Base-by-base conservation (phyloP, 164 flowering plant genomes). In the Vitis cinerea region DNA sequence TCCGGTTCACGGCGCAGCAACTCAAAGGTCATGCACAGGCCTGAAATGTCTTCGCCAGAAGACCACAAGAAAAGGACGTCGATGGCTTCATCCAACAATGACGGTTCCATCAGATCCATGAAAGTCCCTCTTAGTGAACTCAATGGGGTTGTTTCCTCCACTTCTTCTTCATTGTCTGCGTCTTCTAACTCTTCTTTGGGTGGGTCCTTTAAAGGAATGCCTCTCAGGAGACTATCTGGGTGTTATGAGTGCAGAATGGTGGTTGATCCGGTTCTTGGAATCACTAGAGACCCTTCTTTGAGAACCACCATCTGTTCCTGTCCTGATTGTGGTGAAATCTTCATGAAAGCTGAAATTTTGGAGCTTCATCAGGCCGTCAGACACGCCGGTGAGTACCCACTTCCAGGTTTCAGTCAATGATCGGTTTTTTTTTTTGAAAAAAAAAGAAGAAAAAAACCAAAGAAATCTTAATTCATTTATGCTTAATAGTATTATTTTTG, bases 241-340 rank as follows among this genome's bases (percentile, higher is more conserved):
- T 94, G 98, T 68, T 94, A 90, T 77, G 98, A 94, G 76, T 90
- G 98, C 66, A 81, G 86, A 74, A 84, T 88, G 92, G 93, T 92
- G 72, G 86, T 88, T 54, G 98, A 94, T 70, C 98, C 94, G 59
- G 85, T 88, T 75, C 82, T 76, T 74, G 90, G 89, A 1, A 59
- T 84, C 65, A 74, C 87, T 31, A 86, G 87, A 75, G 85, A 85
- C 61, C 85, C 96, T 74, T 85, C 90, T 69, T 76, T 87, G 14
- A 86, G 90, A 77, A 57, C 80, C 37, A 76, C 85, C 53, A 80
- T 88, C 30, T 82, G 80, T 74, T 71, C 97, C 48, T 94, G 98
- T 56, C 85, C 93, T 72, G 78, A 85, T 4, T 94, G 98, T 81
- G 93, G 89, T 61, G 91, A 92, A 77, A 80, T 92, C 52, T 92